These are phyloP conservation scores for Pseudogymnoascus sp. DNA, from an alignment of 2,329 filamentous ascomycete genomes.

Conservation along the genomic window DNA sequence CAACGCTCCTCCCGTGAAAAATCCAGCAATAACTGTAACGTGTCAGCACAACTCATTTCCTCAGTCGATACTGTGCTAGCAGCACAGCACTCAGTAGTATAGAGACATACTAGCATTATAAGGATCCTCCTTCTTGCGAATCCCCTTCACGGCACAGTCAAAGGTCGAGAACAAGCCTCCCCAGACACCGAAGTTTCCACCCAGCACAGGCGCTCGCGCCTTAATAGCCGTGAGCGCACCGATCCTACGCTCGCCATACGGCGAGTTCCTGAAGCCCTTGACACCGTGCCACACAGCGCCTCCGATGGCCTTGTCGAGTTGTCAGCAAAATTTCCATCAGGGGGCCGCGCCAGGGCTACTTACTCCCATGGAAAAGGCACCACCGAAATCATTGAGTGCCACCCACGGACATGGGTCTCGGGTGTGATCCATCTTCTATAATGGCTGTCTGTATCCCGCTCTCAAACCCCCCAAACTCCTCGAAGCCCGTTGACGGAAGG, in stretches of 20 bases:
- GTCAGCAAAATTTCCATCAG: conserved; percentile 8
- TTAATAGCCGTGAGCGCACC: conserved; percentile 96
- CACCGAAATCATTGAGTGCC: conserved; percentile 92
- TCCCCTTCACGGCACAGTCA: conserved; percentile 92
- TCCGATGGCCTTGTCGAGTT: conserved; percentile 52
- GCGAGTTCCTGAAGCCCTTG: conserved; percentile 85
- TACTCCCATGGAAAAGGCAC: conserved; percentile 95
- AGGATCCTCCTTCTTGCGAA: conserved; percentile 93
- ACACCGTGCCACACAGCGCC: conserved; percentile 93
- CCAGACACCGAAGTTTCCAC: conserved; percentile 98
- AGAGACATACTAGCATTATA: conserved; percentile 71
- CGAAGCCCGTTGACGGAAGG: background rate
- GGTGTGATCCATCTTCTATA: conserved; percentile 74
- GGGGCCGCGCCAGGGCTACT: background rate
- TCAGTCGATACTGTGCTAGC: background rate
- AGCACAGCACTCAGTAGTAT: background rate
- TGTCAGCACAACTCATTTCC: conserved; percentile 14
- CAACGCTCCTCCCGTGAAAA: conserved; percentile 89
- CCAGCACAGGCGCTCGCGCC: conserved; percentile 88
- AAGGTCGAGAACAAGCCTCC: conserved; percentile 93
- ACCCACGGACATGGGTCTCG: conserved; percentile 97
- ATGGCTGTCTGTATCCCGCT: conserved; percentile 15
- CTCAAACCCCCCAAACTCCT: background rate
- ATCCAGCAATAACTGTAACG: conserved; percentile 72
- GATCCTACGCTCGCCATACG: conserved; percentile 89